Evolutionary conservation across 345 rosid genomes (phyloP).

Genomic region (Moricandia moricandioides): DNA sequence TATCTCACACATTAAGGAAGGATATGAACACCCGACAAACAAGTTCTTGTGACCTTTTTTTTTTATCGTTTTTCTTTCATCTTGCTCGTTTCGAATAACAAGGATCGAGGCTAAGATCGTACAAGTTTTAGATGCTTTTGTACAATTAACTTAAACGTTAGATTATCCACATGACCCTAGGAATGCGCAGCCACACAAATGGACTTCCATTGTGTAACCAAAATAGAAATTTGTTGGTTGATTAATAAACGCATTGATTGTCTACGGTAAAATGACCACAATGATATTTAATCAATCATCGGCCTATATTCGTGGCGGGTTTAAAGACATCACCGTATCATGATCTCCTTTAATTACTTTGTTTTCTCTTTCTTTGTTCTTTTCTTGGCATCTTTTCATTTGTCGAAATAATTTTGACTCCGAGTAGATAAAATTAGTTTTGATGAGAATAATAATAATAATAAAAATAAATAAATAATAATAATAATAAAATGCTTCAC

Average conservation of each 20-base stretch:
- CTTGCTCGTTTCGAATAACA: not conserved
- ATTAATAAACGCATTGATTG: constrained; percentile 13
- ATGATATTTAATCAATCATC: constrained; percentile 7
- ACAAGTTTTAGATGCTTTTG: not conserved
- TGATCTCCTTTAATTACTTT: not conserved
- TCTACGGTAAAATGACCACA: not conserved
- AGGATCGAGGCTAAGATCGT: not conserved
- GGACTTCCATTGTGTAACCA: not conserved
- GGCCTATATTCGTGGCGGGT: constrained; percentile 24
- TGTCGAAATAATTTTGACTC: constrained; percentile 16
- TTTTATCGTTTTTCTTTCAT: not conserved
- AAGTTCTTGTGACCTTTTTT: not conserved
- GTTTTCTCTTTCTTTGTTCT: not conserved
- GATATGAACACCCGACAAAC: too few species aligned
- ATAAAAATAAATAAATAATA: too few species aligned
- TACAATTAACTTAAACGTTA: not conserved
- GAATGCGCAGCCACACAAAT: not conserved
- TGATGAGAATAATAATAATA: not conserved
- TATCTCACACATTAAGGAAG: not conserved
- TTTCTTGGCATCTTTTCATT: not conserved
- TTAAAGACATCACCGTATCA: constrained; percentile 20
- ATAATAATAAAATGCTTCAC: not conserved
- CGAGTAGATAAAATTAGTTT: not conserved
- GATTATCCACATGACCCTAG: not conserved
- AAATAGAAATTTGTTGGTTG: not conserved